A percentile compares a stretch with the other conserved stretches of the same genome.
Conservation (phyloP, 345 rosid genomes). For the Lumnitzera racemosa region DNA sequence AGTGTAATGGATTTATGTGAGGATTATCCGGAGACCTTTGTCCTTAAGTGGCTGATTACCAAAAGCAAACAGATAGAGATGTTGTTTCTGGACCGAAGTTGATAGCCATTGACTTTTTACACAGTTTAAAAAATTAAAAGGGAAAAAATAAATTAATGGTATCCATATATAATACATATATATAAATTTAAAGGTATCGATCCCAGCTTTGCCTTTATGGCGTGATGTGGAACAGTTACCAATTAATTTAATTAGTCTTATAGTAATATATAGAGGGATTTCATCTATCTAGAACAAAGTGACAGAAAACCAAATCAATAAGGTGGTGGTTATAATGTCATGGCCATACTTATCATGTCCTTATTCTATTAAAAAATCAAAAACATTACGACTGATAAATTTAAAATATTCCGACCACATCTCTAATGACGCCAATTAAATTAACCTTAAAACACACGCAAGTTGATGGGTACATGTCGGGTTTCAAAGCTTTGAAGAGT, state of each 20-base stretch:
- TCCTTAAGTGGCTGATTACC: slow-evolving; percentile 15
- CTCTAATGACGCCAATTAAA: no score
- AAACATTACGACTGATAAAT: no score
- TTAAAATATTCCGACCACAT: no score
- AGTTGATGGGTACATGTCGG: no score
- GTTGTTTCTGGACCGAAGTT: slow-evolving; percentile 3
- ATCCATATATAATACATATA: no score
- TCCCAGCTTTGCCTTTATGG: slow-evolving; percentile 21
- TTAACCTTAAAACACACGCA: no score
- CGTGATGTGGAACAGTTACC: slow-evolving; percentile 29
- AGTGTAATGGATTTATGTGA: no score
- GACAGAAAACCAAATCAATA: slow-evolving; percentile 1
- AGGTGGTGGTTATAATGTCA: slow-evolving; percentile 3
- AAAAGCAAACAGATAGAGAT: slow-evolving; percentile 15
- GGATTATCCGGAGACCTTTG: no score
- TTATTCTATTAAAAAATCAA: no score
- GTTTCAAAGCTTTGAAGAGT: no score
- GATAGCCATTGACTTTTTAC: slow-evolving; percentile 28
- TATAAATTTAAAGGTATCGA: not conserved
- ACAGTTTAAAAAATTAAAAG: slow-evolving; percentile 4
- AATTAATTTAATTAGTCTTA: slow-evolving; percentile 12
- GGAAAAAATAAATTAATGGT: not conserved
- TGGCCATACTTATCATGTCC: not conserved
- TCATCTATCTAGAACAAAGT: slow-evolving; percentile 10
- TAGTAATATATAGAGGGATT: slow-evolving; percentile 5